These are phyloP conservation scores for Stipa capillata DNA, from an alignment of 176 grass and related monocot genomes.

Conservation along the genomic window DNA sequence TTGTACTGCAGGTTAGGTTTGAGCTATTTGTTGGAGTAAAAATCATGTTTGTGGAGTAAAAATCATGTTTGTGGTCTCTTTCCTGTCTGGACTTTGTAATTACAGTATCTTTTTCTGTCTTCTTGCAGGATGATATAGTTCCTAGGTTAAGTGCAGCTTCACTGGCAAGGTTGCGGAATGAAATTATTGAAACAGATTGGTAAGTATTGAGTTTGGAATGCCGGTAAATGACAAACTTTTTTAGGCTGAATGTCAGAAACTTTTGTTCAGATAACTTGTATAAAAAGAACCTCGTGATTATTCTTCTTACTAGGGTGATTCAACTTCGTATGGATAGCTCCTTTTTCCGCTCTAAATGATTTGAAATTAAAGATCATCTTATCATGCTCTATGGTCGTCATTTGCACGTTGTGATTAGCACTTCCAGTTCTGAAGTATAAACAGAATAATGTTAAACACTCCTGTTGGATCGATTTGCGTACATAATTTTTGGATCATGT, in stretches of 20 bases:
- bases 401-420: not conserved
- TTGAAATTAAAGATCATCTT: not conserved
- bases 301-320: not conserved
- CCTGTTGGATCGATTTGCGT: not conserved
- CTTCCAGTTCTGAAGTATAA: not conserved
- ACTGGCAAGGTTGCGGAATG: slow-evolving; percentile 65
- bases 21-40: not conserved
- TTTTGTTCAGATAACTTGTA: not conserved
- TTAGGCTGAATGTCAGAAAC: not conserved
- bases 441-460: not conserved
- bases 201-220: slow-evolving; percentile 18
- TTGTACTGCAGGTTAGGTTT: slow-evolving; percentile 75
- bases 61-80: no score
- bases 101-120: not conserved
- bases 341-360: not conserved
- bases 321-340: not conserved
- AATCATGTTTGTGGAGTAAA: not conserved
- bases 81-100: not conserved
- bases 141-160: slow-evolving; percentile 88
- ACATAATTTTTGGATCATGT: not conserved
- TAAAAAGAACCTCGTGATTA: not conserved
- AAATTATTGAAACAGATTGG: slow-evolving; percentile 95
- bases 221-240: not conserved
- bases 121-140: slow-evolving; percentile 86
- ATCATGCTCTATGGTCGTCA: not conserved